Conservation (phyloP, 2,329 filamentous ascomycete genomes). For the Diaporthe sp. region DNA sequence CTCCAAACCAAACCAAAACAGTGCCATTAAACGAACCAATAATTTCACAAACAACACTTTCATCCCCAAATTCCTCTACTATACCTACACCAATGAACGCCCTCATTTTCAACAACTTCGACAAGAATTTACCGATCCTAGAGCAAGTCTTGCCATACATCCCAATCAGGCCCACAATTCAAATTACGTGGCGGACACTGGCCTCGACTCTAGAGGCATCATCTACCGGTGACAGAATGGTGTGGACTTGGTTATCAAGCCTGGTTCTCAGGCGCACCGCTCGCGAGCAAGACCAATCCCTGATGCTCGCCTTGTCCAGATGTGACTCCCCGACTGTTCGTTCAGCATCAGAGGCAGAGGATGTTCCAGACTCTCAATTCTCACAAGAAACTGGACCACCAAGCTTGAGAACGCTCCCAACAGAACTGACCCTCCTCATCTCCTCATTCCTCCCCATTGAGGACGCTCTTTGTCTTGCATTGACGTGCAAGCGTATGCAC, state of each 20-base stretch:
- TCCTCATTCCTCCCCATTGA: constrained; percentile 34
- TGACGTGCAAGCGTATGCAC: constrained; percentile 40
- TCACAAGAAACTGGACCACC: background rate
- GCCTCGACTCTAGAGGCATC: background rate
- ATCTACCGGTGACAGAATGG: constrained; percentile 14
- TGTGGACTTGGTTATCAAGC: constrained; percentile 19
- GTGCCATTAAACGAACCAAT: background rate
- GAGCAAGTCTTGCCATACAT: constrained; percentile 2
- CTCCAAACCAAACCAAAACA: background rate
- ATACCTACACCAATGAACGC: background rate
- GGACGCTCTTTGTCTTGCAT: constrained; percentile 40
- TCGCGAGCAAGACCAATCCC: constrained; percentile 21
- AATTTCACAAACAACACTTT: background rate
- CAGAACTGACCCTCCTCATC: constrained; percentile 36
- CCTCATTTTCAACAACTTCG: constrained; percentile 2
- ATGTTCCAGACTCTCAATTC: background rate
- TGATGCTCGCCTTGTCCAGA: constrained; percentile 8
- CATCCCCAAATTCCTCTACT: background rate
- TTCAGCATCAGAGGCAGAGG: constrained; percentile 21
- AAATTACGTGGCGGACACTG: background rate
- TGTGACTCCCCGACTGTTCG: constrained; percentile 4
- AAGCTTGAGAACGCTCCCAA: constrained; percentile 1
- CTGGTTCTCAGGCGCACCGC: constrained; percentile 13
- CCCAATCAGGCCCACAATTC: background rate
- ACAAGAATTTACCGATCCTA: background rate